Percentiles rank a stretch among this genome's conserved stretches.
These are phyloP conservation scores for Aspergillus tamarii DNA, from an alignment of 2,329 filamentous ascomycete genomes.

Conservation along the genomic window DNA sequence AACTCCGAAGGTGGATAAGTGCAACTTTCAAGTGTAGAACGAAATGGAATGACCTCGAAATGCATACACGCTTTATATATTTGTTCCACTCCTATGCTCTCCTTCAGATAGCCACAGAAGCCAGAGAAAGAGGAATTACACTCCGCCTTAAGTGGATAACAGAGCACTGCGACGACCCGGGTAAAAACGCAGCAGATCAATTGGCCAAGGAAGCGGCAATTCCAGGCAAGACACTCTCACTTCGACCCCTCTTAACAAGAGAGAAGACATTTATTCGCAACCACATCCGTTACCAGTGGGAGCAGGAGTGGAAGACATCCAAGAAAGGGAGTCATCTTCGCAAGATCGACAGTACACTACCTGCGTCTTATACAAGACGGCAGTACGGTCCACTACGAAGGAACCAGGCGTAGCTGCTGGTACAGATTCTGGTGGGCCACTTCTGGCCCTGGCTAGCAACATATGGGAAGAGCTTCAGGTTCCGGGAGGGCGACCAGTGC, in stretches of 20 bases:
- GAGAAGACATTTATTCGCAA: constrained; percentile 12
- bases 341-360: constrained; percentile 14
- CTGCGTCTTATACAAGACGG: constrained; percentile 7
- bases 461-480: constrained; percentile 17
- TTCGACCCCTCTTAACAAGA: constrained; percentile 13
- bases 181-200: constrained; percentile 1
- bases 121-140: constrained; percentile 7
- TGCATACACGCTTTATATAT: too few species aligned
- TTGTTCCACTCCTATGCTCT: too few species aligned
- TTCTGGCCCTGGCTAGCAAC: constrained; percentile 27
- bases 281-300: constrained; percentile 12
- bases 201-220: neutral
- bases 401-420: constrained; percentile 22
- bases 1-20: too few species aligned
- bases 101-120: constrained; percentile 16
- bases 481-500: constrained; percentile 18
- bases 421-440: constrained; percentile 25
- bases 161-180: constrained; percentile 5
- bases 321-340: constrained; percentile 15
- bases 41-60: too few species aligned
- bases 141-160: constrained; percentile 17
- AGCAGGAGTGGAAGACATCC: constrained; percentile 16
- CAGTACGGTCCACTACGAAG: constrained; percentile 14
- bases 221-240: constrained; percentile 6
- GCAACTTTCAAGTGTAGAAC: too few species aligned